These are phyloP conservation scores for Russula olivacea DNA, from an alignment of 768 basidiomycete species.

Conservation along the genomic window DNA sequence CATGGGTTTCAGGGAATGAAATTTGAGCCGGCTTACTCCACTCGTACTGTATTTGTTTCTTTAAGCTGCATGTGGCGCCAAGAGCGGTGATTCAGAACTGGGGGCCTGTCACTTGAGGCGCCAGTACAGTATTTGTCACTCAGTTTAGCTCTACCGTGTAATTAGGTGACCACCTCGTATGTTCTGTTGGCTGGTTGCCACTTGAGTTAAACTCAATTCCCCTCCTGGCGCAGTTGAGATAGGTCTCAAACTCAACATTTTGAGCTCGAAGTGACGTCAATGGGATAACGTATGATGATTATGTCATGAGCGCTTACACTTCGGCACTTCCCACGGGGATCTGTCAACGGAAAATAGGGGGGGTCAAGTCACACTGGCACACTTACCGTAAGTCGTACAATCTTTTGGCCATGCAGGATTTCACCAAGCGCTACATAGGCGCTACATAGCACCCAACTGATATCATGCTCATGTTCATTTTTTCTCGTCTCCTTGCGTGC, in stretches of 20 bases:
- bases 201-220: background rate
- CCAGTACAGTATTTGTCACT: background rate
- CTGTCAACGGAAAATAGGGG: background rate
- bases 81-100: background rate
- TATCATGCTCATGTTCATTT: constrained; percentile 43
- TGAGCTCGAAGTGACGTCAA: background rate
- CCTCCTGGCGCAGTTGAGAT: background rate
- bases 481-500: constrained; percentile 48
- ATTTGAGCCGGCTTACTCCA: background rate
- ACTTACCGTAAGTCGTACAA: background rate
- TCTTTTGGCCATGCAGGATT: background rate
- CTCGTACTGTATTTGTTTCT: background rate
- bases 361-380: background rate
- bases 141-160: background rate
- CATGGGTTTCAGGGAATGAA: background rate
- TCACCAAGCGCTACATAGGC: background rate
- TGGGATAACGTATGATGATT: background rate
- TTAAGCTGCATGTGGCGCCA: background rate
- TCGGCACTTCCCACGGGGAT: background rate
- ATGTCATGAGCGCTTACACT: background rate
- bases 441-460: background rate
- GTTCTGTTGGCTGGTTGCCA: background rate
- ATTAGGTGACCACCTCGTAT: background rate
- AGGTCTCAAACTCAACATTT: background rate
- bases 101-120: constrained; percentile 1